A percentile compares a stretch with the other conserved stretches of the same genome.
phyloP scores from a whole-genome alignment of 1,284 basidiomycete species.

The Bjerkandera adusta region DNA sequence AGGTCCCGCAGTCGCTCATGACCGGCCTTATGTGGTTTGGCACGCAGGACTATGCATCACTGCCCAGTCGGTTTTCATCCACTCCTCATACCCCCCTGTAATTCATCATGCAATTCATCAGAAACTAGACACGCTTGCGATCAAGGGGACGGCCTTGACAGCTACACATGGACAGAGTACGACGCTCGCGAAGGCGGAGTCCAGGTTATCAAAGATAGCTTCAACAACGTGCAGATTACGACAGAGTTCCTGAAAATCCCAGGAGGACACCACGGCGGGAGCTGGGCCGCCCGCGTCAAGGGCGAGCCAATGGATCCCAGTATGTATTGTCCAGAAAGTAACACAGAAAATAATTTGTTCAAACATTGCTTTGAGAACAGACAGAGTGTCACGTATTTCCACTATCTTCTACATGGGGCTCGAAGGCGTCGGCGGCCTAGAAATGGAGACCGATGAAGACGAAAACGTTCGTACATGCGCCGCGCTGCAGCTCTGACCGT shows the following conservation, averaged over 20 bases:
- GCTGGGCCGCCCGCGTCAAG: conserved; percentile 88
- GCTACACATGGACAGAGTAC: conserved; percentile 87
- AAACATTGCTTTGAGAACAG: conserved; percentile 28
- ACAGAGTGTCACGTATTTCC: conserved; percentile 61
- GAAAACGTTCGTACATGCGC: conserved; percentile 54
- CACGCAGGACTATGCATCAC: conserved; percentile 74
- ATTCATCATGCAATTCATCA: conserved; percentile 30
- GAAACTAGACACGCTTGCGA: conserved; percentile 88
- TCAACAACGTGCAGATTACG: conserved; percentile 83
- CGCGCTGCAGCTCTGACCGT: not conserved
- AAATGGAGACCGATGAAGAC: conserved; percentile 74
- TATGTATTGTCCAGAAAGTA: conserved; percentile 33
- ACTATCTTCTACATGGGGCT: conserved; percentile 85
- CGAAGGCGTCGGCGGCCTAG: conserved; percentile 81
- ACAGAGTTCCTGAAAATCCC: conserved; percentile 84
- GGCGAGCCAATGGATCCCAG: conserved; percentile 75
- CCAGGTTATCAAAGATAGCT: conserved; percentile 78
- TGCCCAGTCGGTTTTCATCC: conserved; percentile 49
- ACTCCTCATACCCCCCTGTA: conserved; percentile 1
- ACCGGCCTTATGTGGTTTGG: conserved; percentile 93
- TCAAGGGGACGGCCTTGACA: conserved; percentile 77
- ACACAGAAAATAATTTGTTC: too few relatives aligned
- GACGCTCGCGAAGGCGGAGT: conserved; percentile 84
- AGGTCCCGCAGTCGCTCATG: conserved; percentile 83
- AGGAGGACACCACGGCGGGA: conserved; percentile 78